phyloP scores from a whole-genome alignment of 768 basidiomycete species.

The Lyophyllum atratum region DNA sequence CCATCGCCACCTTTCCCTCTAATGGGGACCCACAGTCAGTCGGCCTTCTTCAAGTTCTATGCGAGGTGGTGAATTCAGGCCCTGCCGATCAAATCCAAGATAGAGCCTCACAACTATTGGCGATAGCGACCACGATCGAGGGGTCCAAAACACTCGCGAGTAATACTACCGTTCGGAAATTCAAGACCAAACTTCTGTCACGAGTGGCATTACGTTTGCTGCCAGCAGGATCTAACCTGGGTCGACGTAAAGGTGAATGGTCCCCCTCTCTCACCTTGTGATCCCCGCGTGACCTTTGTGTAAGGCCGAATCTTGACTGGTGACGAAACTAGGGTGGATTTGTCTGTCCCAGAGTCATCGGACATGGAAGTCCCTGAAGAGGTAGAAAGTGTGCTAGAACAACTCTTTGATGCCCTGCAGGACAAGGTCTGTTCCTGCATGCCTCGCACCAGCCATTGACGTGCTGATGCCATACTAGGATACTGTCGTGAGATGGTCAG shows the following conservation, averaged over 20 bases:
- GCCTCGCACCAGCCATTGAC: conserved; percentile 2
- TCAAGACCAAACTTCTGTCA: conserved; percentile 65
- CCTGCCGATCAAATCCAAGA: conserved; percentile 53
- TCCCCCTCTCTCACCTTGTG: neutral
- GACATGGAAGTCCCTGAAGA: conserved; percentile 76
- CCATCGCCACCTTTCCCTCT: neutral
- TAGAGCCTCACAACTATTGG: conserved; percentile 44
- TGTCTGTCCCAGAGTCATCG: conserved; percentile 28
- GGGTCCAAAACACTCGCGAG: conserved; percentile 38
- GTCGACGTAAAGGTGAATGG: conserved; percentile 45
- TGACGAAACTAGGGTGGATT: conserved; percentile 18
- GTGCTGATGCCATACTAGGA: conserved; percentile 54
- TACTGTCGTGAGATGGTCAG: conserved; percentile 92
- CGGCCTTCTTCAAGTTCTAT: conserved; percentile 68
- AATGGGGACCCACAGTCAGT: conserved; percentile 48
- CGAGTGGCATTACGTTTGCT: conserved; percentile 65
- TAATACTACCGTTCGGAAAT: conserved; percentile 74
- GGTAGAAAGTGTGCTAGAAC: conserved; percentile 72
- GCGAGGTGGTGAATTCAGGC: conserved; percentile 68
- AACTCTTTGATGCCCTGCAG: conserved; percentile 70
- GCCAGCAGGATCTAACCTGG: conserved; percentile 41
- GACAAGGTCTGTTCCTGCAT: conserved; percentile 63
- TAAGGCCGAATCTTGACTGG: conserved; percentile 34
- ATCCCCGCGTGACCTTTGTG: neutral
- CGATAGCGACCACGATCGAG: conserved; percentile 45